Base-by-base conservation (phyloP, 352 stramenopile genomes). In the Globisporangium paroecandrum region DNA sequence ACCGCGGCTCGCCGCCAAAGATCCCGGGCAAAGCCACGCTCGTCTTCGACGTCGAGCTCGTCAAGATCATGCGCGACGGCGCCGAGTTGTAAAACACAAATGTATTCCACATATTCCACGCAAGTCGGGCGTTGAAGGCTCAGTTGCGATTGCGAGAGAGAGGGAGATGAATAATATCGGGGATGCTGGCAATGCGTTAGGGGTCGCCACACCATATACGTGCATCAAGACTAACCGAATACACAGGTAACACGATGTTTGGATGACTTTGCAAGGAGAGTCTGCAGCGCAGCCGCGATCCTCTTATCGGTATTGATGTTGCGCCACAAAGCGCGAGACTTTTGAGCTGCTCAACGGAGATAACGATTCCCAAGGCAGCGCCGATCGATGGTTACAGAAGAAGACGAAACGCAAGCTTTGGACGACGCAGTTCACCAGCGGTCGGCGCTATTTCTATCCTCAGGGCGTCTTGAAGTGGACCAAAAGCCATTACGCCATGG, bases 31-130 rank as follows among this genome's bases (percentile, higher is more conserved):
- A 94, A 69, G 91, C 94, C 18, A 97, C 95, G 57, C 85, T 99
- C 36, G 89, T 99, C 43, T 99, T 99, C 76, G 91, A 95, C 69
- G 96, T 99, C 61, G 97, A 99, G 83, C 90, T 99, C 66, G 81
- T 99, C 64, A 86, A 98, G 69, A 98, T 99, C 73, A 93, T 87
- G 76, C 82, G 84, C 75, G 41, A 49, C 41, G 41, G 41, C 41
- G 15, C 41, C 41, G 15, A 49, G 15, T 49, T 49, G 15, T 49
- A 49, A 49, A 47, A 49, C 4, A 13, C 5, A 49, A 49, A 7
- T 22, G 41, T 4, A 49, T n/a, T 27, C 25, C 25, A 27, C 15
- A 18, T n/a, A 20, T n/a, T 7, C 2, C 41, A 10, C 13, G 5
- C 41, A 7, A 8, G 41, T 20, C 15, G 18, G 20, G 41, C 41